Conservation (phyloP, 139 green algal species). For the Prasinococcaceae sp. region DNA sequence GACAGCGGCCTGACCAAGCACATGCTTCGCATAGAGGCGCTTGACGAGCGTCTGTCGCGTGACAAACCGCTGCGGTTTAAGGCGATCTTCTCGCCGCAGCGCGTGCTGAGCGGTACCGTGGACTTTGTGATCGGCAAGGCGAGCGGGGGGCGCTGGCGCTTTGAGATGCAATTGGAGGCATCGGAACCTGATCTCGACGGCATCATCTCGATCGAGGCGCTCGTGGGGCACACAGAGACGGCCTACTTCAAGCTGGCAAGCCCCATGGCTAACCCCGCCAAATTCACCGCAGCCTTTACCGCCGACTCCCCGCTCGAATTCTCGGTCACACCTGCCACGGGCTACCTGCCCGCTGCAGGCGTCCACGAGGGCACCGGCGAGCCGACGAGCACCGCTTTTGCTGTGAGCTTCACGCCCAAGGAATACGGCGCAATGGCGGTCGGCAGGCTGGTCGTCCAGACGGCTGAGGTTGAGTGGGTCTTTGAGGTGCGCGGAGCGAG, state of each 20-base stretch:
- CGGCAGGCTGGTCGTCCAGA: slow-evolving; percentile 31
- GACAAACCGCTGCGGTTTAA: slow-evolving; percentile 25
- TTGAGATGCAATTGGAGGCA: slow-evolving; percentile 33
- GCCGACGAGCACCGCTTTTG: slow-evolving; percentile 2
- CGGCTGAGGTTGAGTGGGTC: slow-evolving; percentile 30
- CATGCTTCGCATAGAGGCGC: too few relatives aligned
- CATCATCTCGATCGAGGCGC: slow-evolving; percentile 26
- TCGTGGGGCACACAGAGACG: slow-evolving; percentile 15
- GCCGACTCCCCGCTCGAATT: slow-evolving; percentile 33
- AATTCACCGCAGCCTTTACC: slow-evolving; percentile 33
- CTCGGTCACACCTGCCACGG: slow-evolving; percentile 19
- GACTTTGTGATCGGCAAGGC: slow-evolving; percentile 38
- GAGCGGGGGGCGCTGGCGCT: slow-evolving; percentile 41
- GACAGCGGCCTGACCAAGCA: slow-evolving; percentile 14
- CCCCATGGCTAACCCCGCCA: neutral
- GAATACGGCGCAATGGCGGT: slow-evolving; percentile 36
- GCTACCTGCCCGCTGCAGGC: too few relatives aligned
- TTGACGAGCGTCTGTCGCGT: too few relatives aligned
- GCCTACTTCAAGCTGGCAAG: neutral
- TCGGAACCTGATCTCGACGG: slow-evolving; percentile 34
- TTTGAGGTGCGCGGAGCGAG: slow-evolving; percentile 33
- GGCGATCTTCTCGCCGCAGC: slow-evolving; percentile 26
- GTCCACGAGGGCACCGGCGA: neutral
- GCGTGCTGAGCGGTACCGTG: slow-evolving; percentile 17
- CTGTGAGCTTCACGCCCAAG: slow-evolving; percentile 30